A percentile compares a stretch with the other conserved stretches of the same genome.
Evolutionary conservation across 1,284 basidiomycete species (phyloP).

Genomic region (Ustilago tritici): DNA sequence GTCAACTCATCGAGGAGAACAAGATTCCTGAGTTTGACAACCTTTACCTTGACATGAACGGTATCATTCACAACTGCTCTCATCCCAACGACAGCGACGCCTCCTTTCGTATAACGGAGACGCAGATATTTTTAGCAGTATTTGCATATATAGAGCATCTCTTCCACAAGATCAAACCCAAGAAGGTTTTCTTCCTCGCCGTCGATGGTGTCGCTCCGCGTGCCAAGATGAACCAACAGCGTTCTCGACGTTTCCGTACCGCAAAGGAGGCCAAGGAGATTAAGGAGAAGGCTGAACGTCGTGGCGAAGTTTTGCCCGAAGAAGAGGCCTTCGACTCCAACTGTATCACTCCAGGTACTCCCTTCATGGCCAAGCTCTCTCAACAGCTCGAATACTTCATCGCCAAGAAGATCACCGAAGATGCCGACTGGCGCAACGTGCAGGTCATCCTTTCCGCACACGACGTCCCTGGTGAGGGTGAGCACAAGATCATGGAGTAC

Average conservation of each 20-base stretch:
- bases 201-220: conserved; percentile 97
- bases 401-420: conserved; percentile 68
- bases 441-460: conserved; percentile 97
- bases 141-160: conserved; percentile 97
- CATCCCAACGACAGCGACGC: conserved; percentile 93
- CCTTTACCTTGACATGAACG: conserved; percentile 95
- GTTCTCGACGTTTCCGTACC: conserved; percentile 84
- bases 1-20: conserved; percentile 95
- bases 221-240: conserved; percentile 99
- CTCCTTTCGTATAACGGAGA: conserved; percentile 90
- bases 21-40: conserved; percentile 91
- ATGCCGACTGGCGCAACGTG: conserved; percentile 81
- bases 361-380: conserved; percentile 92
- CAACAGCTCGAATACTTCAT: conserved; percentile 94
- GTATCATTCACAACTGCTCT: conserved; percentile 85
- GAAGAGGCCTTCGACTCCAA: conserved; percentile 98
- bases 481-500: conserved; percentile 99
- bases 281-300: conserved; percentile 84
- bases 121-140: conserved; percentile 96
- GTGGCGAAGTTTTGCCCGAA: conserved; percentile 90
- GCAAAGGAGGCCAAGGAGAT: conserved; percentile 92
- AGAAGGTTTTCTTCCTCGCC: conserved; percentile 90
- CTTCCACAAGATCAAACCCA: conserved; percentile 96
- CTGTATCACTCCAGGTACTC: conserved; percentile 97
- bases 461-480: conserved; percentile 95